phyloP scores from a whole-genome alignment of 2,329 filamentous ascomycete species.

The Xylariaceae sp. region DNA sequence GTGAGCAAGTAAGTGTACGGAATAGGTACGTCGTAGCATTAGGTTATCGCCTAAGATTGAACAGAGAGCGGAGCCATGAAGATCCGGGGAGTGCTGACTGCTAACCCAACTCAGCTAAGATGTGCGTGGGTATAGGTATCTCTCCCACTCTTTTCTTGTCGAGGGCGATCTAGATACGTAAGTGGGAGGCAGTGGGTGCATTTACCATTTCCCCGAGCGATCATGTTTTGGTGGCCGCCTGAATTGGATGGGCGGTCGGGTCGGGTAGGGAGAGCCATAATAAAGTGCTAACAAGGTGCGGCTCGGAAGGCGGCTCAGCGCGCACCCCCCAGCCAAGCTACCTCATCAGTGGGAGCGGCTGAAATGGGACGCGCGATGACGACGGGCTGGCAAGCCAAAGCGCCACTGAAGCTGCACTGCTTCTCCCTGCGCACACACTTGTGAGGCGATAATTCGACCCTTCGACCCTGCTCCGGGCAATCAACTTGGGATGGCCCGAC shows the following conservation, averaged over 20 bases:
- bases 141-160: background rate
- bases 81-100: conserved; percentile 1
- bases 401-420: background rate
- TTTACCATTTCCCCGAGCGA: background rate
- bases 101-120: background rate
- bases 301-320: conserved; percentile 23
- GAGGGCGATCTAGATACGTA: too few species aligned
- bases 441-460: conserved; percentile 1
- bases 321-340: conserved; percentile 18
- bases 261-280: conserved; percentile 2
- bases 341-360: conserved; percentile 18
- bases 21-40: background rate
- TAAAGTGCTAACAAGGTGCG: conserved; percentile 23
- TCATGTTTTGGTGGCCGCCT: background rate
- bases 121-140: background rate
- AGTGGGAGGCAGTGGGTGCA: background rate
- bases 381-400: background rate
- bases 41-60: background rate
- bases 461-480: background rate
- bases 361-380: conserved; percentile 17
- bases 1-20: background rate
- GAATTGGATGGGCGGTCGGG: background rate
- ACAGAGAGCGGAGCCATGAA: conserved; percentile 11
- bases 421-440: background rate
- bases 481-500: conserved; percentile 20